Percentiles rank a stretch among this genome's conserved stretches.
Evolutionary conservation across 2,329 filamentous ascomycete species (phyloP).

Genomic region (Epichloe coenophiala): DNA sequence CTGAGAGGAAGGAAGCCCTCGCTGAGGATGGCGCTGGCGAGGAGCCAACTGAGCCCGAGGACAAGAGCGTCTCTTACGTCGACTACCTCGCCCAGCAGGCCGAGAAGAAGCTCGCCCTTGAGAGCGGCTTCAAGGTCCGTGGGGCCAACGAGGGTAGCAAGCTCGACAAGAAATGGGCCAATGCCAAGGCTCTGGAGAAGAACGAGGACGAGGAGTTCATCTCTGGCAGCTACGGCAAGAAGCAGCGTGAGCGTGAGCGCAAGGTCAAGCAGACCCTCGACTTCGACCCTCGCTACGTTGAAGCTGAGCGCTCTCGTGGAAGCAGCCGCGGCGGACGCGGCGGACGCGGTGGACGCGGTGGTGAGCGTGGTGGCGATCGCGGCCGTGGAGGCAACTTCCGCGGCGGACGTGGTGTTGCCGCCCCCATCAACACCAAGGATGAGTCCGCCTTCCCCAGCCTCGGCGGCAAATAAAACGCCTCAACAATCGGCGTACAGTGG

Average conservation of each 20-base stretch:
- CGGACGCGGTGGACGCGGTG: conserved; percentile 39
- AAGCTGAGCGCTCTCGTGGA: conserved; percentile 46
- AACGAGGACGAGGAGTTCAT: conserved; percentile 66
- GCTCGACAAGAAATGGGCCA: conserved; percentile 83
- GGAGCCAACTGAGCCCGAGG: conserved; percentile 52
- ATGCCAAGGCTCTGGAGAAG: conserved; percentile 59
- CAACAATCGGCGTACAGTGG: neutral
- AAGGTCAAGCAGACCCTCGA: conserved; percentile 85
- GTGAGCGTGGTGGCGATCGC: conserved; percentile 34
- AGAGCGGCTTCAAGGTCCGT: conserved; percentile 54
- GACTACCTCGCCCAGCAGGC: conserved; percentile 67
- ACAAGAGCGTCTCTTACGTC: conserved; percentile 80
- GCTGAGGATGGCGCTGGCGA: conserved; percentile 34
- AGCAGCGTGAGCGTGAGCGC: conserved; percentile 73
- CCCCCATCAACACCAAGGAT: conserved; percentile 42
- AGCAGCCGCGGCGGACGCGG: conserved; percentile 39
- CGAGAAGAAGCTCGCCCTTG: conserved; percentile 64
- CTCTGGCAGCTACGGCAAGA: conserved; percentile 59
- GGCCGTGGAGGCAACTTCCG: conserved; percentile 29
- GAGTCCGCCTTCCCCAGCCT: conserved; percentile 48
- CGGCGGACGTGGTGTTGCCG: conserved; percentile 26
- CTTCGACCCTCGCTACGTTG: conserved; percentile 73
- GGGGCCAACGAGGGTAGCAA: conserved; percentile 87
- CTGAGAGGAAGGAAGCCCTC: conserved; percentile 61
- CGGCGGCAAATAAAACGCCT: conserved; percentile 34